Conservation (phyloP, 257 asterid genomes). For the Solanum clarkiae region DNA sequence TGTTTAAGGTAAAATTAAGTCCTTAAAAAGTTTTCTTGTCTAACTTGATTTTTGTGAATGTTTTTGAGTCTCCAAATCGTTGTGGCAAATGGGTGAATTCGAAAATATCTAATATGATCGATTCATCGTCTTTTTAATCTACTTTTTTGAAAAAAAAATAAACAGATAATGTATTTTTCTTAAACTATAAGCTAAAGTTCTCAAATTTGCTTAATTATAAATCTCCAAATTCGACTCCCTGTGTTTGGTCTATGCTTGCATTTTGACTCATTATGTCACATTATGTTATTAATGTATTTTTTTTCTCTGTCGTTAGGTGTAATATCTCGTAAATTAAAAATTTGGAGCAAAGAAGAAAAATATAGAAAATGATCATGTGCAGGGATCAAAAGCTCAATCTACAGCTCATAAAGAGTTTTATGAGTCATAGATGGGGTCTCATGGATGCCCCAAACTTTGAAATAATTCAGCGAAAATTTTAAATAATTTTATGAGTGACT, state of each 20-base stretch:
- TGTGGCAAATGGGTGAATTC: background rate
- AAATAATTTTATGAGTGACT: too few species aligned
- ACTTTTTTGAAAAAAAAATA: background rate
- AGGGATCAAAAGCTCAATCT: too few species aligned
- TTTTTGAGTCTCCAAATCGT: background rate
- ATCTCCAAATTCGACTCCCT: background rate
- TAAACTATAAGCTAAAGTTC: background rate
- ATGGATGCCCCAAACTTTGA: too few species aligned
- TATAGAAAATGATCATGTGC: too few species aligned
- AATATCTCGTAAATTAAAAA: too few species aligned
- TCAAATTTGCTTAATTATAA: background rate
- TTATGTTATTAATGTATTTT: background rate
- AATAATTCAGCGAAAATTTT: too few species aligned
- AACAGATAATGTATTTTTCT: background rate
- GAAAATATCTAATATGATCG: background rate
- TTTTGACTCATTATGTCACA: background rate
- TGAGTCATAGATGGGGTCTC: too few species aligned
- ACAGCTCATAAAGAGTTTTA: too few species aligned
- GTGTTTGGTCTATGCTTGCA: background rate
- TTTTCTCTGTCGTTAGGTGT: background rate
- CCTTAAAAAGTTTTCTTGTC: background rate
- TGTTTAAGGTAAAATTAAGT: background rate
- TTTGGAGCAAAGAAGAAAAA: too few species aligned
- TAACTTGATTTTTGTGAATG: background rate
- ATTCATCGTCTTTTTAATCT: background rate